Conservation (phyloP, 352 stramenopile genomes). For the Globisporangium spinosum region DNA sequence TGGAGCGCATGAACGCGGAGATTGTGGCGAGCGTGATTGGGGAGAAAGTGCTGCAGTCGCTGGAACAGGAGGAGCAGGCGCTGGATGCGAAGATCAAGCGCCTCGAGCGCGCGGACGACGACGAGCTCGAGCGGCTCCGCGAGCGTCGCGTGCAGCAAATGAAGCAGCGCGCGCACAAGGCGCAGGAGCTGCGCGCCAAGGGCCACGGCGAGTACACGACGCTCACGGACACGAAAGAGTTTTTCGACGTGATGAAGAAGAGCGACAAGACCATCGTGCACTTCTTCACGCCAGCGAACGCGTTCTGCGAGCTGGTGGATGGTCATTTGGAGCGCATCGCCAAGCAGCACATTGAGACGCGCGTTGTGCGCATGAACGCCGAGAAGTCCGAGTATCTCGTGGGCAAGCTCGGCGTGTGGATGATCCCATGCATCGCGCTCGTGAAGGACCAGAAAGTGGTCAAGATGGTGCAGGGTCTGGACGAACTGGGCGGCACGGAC, state of each 20-base stretch:
- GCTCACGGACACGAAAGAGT: conserved; percentile 91
- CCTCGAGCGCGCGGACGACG: conserved; percentile 83
- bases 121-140: conserved; percentile 86
- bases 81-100: conserved; percentile 83
- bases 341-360: conserved; percentile 91
- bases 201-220: conserved; percentile 88
- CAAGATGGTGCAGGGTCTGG: conserved; percentile 94
- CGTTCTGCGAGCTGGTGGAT: conserved; percentile 93
- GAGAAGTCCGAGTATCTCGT: conserved; percentile 96
- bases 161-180: conserved; percentile 61
- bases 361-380: conserved; percentile 95
- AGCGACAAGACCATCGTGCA: conserved; percentile 91
- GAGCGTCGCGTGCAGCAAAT: conserved; percentile 76
- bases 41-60: conserved; percentile 84
- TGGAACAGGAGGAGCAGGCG: conserved; percentile 82
- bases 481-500: conserved; percentile 92
- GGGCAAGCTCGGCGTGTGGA: conserved; percentile 93
- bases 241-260: conserved; percentile 94
- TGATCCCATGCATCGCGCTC: conserved; percentile 95
- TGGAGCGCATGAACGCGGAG: conserved; percentile 70
- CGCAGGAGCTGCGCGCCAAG: conserved; percentile 70
- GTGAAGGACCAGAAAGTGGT: conserved; percentile 94
- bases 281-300: conserved; percentile 93
- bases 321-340: conserved; percentile 90
- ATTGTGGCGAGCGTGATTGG: conserved; percentile 77